Evolutionary conservation across 495 filamentous ascomycete genomes (phyloP), one percentile per base, ranked within the genome.

Genomic region (Neurospora sp.): DNA sequence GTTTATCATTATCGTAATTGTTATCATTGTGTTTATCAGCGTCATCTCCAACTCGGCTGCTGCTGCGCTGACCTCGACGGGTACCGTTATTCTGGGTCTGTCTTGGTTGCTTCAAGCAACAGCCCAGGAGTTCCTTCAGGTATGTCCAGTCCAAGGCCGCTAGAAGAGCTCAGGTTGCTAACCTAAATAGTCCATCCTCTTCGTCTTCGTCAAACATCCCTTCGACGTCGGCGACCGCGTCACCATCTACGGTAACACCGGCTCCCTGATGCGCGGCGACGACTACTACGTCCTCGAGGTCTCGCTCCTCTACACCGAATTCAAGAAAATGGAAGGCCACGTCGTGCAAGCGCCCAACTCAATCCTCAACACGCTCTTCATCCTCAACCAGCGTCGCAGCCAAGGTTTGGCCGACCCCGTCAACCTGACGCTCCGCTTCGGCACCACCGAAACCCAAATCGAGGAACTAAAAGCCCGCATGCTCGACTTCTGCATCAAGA

Each of bases 281-380:
- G 94, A 97, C 76, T 98, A 97, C 82, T 97, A 97, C 73, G 94
- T 99, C 70, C 94, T 97, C 71, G 93, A 97, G 75, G 94, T 98
- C 61, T 91, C 94, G 9, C 85, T 98, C n/a, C 88, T 99, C 11
- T 97, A 94, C 78, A 98, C 96, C 38, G 96, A 98, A 78, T 97
- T 98, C 85, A 98, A 97, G 84, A 98, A 98, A 83, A 94, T 97
- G 90, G 91, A 97, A 78, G 95, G 95, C 14, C 94, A 97, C 74
- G 89, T 97, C 16, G 95, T 98, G 4, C 95, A 98, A 79, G 96
- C 95, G 0, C 96, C 96, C 5, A 98, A 98, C 85, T 95, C 90
- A 71, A 91, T 97, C 70, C 86, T 98, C 37, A 98, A 98, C 77
- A 92, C 89, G 0, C 87, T 98, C 8, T 97, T 98, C 80, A 96